Evolutionary conservation across 192 early-diverging fungal genomes (phyloP), one percentile per base, ranked within the genome.

Genomic region (Dissophora ornata): DNA sequence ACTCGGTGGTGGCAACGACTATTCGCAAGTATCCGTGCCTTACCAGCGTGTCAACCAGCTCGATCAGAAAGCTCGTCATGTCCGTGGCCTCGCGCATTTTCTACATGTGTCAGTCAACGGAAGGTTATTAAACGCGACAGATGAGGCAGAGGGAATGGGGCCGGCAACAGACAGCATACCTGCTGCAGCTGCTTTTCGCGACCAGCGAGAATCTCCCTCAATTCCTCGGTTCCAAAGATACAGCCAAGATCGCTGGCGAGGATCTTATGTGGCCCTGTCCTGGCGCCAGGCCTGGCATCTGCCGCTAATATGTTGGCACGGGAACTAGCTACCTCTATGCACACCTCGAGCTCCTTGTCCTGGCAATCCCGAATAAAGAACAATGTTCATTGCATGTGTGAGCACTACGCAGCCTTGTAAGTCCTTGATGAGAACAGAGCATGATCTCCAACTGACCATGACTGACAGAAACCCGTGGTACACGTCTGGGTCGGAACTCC

Each of bases 381-480:
- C 36, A 38, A 9, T 5, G 36, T 38, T 38, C 12, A 38, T 38
- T 38, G 36, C 36, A 38, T 38, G 36, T 5, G 7, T 38, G 36
- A 21, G 24, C 29, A 45, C 12, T 9, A 38, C 36, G 44, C 40
- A 19, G 32, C 21, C n/a, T n/a, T n/a, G n/a, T n/a, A n/a, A n/a
- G n/a, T n/a, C n/a, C n/a, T n/a, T n/a, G n/a, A n/a, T n/a, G n/a
- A n/a, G n/a, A n/a, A n/a, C n/a, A n/a, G n/a, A n/a, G n/a, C n/a
- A n/a, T n/a, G n/a, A n/a, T n/a, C n/a, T n/a, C n/a, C 3, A 5
- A 22, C 42, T 49, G 1, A 77, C 73, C 64, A 77, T 62, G 32
- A 77, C 58, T 2, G 73, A 48, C 6, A 77, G 30, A 29, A 77
- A 77, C 3, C 73, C 73, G 34, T 77, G 59, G 34, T 77, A 77